Conservation (phyloP, 176 grass and related monocot genomes). For the Musa troglodytarum region DNA sequence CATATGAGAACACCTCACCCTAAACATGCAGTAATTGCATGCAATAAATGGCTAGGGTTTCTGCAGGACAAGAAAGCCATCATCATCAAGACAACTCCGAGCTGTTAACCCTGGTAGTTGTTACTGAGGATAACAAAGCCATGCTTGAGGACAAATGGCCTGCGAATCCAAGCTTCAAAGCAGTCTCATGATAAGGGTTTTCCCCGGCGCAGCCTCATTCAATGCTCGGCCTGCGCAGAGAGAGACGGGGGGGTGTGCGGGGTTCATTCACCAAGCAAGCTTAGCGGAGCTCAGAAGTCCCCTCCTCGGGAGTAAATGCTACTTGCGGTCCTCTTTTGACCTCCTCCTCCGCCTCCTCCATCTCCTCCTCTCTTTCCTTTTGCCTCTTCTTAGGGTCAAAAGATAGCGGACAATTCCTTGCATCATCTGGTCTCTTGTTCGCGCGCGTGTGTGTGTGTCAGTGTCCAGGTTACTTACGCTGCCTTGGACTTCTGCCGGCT, state of each 20-base stretch:
- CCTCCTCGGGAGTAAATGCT: slow-evolving; percentile 41
- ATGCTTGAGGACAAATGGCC: too few species aligned
- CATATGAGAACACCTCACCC: background rate
- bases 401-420: background rate
- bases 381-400: background rate
- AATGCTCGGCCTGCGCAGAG: background rate
- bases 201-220: background rate
- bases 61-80: background rate
- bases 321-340: slow-evolving; percentile 45
- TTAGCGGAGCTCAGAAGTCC: slow-evolving; percentile 44
- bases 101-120: too few species aligned
- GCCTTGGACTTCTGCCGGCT: too few species aligned
- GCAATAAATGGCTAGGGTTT: background rate
- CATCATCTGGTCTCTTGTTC: too few species aligned
- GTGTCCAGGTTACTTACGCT: too few species aligned
- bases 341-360: background rate
- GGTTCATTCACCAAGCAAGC: slow-evolving; percentile 33
- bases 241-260: slow-evolving; percentile 3
- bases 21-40: background rate
- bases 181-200: background rate
- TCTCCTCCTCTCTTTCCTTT: background rate
- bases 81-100: too few species aligned
- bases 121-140: too few species aligned
- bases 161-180: background rate
- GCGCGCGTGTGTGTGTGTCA: too few species aligned